A percentile compares a stretch with the other conserved stretches of the same genome.
Conservation (phyloP, 768 basidiomycete species). For the Termitomyces heimii region DNA sequence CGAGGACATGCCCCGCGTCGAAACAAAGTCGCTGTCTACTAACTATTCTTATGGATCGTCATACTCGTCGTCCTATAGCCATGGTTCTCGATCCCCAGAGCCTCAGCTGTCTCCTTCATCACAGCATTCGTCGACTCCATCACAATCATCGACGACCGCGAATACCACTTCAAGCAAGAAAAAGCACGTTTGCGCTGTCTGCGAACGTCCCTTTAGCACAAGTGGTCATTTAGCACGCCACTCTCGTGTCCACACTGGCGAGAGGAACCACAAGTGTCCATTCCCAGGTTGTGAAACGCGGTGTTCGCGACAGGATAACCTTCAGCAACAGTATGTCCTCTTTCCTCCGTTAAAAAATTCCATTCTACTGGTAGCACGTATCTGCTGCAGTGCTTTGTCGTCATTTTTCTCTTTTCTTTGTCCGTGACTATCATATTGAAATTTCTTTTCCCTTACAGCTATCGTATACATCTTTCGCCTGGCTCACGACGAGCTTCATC, state of each 20-base stretch:
- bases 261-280: conserved; percentile 88
- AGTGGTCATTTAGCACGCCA: conserved; percentile 87
- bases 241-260: conserved; percentile 86
- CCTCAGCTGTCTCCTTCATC: conserved; percentile 23
- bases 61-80: conserved; percentile 18
- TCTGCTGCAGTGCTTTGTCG: not conserved
- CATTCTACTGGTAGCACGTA: not conserved
- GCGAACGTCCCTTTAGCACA: conserved; percentile 79
- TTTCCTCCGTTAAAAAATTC: not conserved
- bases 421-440: conserved; percentile 1
- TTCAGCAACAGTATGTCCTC: conserved; percentile 52
- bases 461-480: conserved; percentile 77
- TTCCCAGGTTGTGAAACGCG: conserved; percentile 94
- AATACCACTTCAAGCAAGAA: conserved; percentile 26
- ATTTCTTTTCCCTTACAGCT: conserved; percentile 33
- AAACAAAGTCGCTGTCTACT: conserved; percentile 19
- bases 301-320: conserved; percentile 87
- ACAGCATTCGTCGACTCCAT: conserved; percentile 15
- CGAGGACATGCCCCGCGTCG: conserved; percentile 32
- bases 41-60: conserved; percentile 27
- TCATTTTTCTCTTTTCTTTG: not conserved
- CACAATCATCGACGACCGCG: conserved; percentile 11
- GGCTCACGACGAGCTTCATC: conserved; percentile 68
- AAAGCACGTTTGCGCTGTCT: conserved; percentile 64
- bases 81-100: conserved; percentile 14